Evolutionary conservation across 352 stramenopile species (phyloP), one percentile per base, ranked within the genome.

Genomic region (Phytophthora hybrid): DNA sequence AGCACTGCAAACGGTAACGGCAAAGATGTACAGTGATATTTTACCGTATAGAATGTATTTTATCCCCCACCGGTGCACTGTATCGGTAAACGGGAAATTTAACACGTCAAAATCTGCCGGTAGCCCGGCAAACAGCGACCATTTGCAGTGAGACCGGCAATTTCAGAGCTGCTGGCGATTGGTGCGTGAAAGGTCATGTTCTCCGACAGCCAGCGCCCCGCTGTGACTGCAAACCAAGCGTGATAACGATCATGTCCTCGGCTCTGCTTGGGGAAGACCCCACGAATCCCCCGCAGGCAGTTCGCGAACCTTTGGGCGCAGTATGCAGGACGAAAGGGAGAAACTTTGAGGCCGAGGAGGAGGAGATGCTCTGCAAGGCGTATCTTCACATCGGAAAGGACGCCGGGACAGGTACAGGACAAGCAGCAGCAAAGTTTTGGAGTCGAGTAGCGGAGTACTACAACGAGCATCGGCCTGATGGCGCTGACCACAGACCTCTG

Each of bases 41-140:
- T 41, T 41, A 13, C 34, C 34, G 34, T 8, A 13, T 41, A 13
- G 11, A 13, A 13, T 13, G 41, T 51, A 51, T 51, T 51, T 51
- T 51, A 51, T 51, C 41, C 16, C 14, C 18, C 14, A 46, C 4
- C 29, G 31, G 53, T 26, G 5, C 53, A 47, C 31, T 26, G 53
- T 59, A 59, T 41, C 53, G 1, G 21, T 41, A 59, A 59, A 59
- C 53, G 53, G 53, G 53, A 47, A 59, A 46, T 59, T 26, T 21
- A 41, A 46, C 44, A 46, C 29, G 26, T 26, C n/a, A 47, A 39
- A 47, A 46, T 59, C 14, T 59, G 26, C 26, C 53, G 53, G 21
- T 4, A 9, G 14, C 53, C 11, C 31, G 26, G 29, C 18, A 59
- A 59, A 46, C 34, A 41, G 34, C 7, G 34, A 41, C 34, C 34